phyloP scores from a whole-genome alignment of 1,284 basidiomycete species.

The Ceratobasidium sp. region DNA sequence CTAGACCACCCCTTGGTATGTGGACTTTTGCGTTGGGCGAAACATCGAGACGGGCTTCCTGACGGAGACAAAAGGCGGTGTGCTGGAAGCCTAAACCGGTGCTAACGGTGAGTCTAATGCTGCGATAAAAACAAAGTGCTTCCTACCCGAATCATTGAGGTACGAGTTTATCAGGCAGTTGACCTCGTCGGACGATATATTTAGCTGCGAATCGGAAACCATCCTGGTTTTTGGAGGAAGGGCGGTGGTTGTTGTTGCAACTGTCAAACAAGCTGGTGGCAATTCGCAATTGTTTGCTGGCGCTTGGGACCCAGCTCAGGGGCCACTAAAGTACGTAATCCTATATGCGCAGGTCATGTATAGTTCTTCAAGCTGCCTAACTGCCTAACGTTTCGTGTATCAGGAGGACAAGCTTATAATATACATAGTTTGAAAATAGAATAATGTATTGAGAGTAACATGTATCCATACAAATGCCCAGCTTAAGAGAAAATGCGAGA shows the following conservation, averaged over 20 bases:
- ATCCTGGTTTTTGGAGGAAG: constrained; percentile 33
- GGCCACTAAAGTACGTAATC: constrained; percentile 6
- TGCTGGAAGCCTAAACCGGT: constrained; percentile 75
- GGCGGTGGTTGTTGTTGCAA: constrained; percentile 38
- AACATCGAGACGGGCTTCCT: constrained; percentile 76
- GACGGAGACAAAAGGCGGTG: constrained; percentile 79
- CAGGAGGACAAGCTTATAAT: background rate
- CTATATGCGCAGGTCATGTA: constrained; percentile 42
- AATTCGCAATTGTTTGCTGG: constrained; percentile 20
- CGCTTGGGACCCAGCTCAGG: constrained; percentile 2
- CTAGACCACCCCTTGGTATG: constrained; percentile 84
- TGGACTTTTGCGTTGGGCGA: constrained; percentile 68
- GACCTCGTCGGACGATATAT: constrained; percentile 83
- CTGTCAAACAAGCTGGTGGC: constrained; percentile 42
- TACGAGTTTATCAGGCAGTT: constrained; percentile 88
- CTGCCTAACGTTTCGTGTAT: background rate
- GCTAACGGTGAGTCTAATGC: constrained; percentile 46
- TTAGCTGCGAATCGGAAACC: constrained; percentile 45
- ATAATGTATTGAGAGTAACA: background rate
- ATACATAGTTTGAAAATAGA: background rate
- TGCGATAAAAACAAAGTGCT: constrained; percentile 30
- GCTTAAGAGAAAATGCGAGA: constrained; percentile 21
- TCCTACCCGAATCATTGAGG: constrained; percentile 80
- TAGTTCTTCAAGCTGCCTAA: background rate
- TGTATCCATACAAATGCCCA: background rate